phyloP scores from a whole-genome alignment of 2,329 filamentous ascomycete species.

The Samsoniella hepiali region DNA sequence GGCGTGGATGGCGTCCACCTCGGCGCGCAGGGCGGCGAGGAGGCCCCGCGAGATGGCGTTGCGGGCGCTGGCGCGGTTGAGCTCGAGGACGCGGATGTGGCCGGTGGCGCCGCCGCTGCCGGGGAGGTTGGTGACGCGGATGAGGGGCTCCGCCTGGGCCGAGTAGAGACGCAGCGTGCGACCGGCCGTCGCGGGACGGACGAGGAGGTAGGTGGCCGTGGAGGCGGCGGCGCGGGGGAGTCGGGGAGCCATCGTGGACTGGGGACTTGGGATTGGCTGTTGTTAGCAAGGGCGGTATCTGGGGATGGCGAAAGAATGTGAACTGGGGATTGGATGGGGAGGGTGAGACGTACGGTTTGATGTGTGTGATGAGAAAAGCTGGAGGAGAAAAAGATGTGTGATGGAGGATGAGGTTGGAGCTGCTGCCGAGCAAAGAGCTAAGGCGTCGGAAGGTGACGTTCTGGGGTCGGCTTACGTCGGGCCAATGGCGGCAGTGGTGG shows the following conservation, averaged over 20 bases:
- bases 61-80: conserved; percentile 79
- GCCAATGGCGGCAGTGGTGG: neutral
- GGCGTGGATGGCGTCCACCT: conserved; percentile 68
- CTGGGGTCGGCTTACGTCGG: conserved; percentile 17
- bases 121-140: conserved; percentile 72
- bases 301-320: too few relatives aligned
- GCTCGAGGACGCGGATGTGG: conserved; percentile 80
- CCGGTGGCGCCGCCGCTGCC: conserved; percentile 77
- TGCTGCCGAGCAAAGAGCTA: neutral
- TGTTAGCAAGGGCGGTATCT: too few relatives aligned
- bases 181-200: conserved; percentile 21
- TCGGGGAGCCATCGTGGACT: conserved; percentile 13
- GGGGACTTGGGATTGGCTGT: neutral
- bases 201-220: conserved; percentile 26
- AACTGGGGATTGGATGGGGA: neutral
- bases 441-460: conserved; percentile 6
- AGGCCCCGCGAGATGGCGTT: conserved; percentile 87
- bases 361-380: neutral
- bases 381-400: neutral
- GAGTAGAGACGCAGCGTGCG: conserved; percentile 37
- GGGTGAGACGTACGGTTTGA: neutral
- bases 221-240: conserved; percentile 15
- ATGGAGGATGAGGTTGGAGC: neutral
- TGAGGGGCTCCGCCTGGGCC: conserved; percentile 48
- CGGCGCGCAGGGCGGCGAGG: conserved; percentile 65